These are phyloP conservation scores for Ogataea degrootiae DNA, from an alignment of 805 yeast species.

Conservation along the genomic window DNA sequence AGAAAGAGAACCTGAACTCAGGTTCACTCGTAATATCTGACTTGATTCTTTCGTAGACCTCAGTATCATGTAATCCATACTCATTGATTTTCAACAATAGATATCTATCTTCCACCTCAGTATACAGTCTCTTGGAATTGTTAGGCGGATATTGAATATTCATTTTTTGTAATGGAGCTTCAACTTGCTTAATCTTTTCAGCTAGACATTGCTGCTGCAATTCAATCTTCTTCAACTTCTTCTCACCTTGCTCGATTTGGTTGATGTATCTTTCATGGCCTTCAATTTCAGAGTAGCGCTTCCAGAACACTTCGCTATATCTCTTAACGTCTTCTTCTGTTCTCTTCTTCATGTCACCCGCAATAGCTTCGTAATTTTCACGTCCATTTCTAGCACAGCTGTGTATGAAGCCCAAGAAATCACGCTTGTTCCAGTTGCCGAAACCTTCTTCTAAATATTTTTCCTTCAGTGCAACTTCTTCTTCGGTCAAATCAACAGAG, in stretches of 20 bases:
- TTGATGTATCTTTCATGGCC: slow-evolving; percentile 66
- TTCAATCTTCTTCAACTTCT: slow-evolving; percentile 50
- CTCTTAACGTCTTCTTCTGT: slow-evolving; percentile 52
- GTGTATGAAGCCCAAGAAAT: slow-evolving; percentile 66
- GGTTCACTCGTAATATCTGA: slow-evolving; percentile 57
- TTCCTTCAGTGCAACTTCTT: slow-evolving; percentile 53
- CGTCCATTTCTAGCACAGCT: slow-evolving; percentile 67
- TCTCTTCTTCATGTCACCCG: slow-evolving; percentile 53
- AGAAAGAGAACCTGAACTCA: slow-evolving; percentile 70
- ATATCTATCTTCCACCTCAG: slow-evolving; percentile 67
- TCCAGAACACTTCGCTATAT: slow-evolving; percentile 64
- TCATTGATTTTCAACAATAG: slow-evolving; percentile 56
- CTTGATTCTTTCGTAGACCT: slow-evolving; percentile 58
- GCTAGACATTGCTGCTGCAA: slow-evolving; percentile 54
- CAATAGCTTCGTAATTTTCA: slow-evolving; percentile 42
- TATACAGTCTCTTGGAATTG: slow-evolving; percentile 69
- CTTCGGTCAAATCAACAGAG: slow-evolving; percentile 57
- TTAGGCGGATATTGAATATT: slow-evolving; percentile 75
- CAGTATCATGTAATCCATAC: slow-evolving; percentile 57
- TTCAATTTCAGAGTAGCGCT: slow-evolving; percentile 51
- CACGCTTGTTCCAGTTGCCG: slow-evolving; percentile 68
- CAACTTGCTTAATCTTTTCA: slow-evolving; percentile 46
- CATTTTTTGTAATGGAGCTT: slow-evolving; percentile 61
- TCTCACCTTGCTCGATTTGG: slow-evolving; percentile 73
- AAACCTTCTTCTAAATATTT: slow-evolving; percentile 53